Evolutionary conservation across 1,284 basidiomycete species (phyloP).

Genomic region (Tilletiaria anomala): DNA sequence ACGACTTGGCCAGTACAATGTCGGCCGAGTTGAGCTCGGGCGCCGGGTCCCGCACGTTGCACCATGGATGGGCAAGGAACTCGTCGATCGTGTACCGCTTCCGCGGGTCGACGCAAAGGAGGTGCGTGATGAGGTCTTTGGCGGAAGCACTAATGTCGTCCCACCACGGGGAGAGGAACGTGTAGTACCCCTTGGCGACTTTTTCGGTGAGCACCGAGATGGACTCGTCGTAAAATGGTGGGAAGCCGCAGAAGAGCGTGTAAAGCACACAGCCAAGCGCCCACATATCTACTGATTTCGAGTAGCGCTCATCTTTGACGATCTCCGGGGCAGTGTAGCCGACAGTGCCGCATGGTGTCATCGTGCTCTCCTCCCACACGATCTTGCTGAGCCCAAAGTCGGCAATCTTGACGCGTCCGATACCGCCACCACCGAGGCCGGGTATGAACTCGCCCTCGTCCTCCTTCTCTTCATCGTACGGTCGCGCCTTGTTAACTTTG

Average conservation of each 20-base stretch:
- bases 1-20: conserved; percentile 28
- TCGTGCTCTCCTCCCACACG: conserved; percentile 97
- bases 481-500: conserved; percentile 57
- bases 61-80: conserved; percentile 94
- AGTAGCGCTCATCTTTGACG: conserved; percentile 97
- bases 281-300: conserved; percentile 99
- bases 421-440: conserved; percentile 86
- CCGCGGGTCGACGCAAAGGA: conserved; percentile 87
- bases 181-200: conserved; percentile 92
- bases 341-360: conserved; percentile 97
- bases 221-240: conserved; percentile 95
- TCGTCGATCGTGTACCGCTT: conserved; percentile 96
- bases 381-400: conserved; percentile 97
- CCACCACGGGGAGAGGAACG: conserved; percentile 99
- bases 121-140: conserved; percentile 86
- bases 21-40: conserved; percentile 30
- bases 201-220: conserved; percentile 97
- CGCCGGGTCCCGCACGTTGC: conserved; percentile 45
- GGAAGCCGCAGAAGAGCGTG: conserved; percentile 95
- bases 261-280: conserved; percentile 96
- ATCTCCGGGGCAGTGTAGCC: conserved; percentile 99
- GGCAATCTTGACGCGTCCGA: conserved; percentile 94
- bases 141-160: conserved; percentile 81
- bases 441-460: conserved; percentile 92
- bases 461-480: conserved; percentile 96